Evolutionary conservation across 192 early-diverging fungal species (phyloP), one percentile per base, ranked within the genome.

Genomic region (Entomortierella parvispora): DNA sequence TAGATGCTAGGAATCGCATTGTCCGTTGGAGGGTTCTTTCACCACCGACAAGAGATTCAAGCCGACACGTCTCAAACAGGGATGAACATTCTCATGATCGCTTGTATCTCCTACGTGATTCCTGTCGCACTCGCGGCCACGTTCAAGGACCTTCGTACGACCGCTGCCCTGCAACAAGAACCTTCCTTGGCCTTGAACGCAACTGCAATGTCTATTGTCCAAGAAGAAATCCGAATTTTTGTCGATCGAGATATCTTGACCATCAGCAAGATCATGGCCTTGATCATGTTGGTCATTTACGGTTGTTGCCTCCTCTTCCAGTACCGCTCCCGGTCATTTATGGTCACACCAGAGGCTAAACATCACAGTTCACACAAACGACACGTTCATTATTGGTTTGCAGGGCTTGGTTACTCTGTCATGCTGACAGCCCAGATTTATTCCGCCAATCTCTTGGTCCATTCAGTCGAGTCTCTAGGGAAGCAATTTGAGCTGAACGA

Each of bases 371-470:
- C 25, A 8, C 55, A 63, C 18, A 23, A 32, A 84, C 86, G 96
- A 42, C 82, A 87, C 58, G 93, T 93, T 4, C 93, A 96, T 65
- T 78, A 84, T 20, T 80, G 85, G 58, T 62, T 71, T 23, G 69
- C 61, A 40, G 69, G 60, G 20, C 62, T 46, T 3, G 60, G 45
- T 6, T 86, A 96, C 44, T 51, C 86, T 9, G 55, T 88, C 8
- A 81, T 87, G 58, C 92, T 93, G 3, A 82, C 86, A 0, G 69
- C 92, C 20, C 90, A 94, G 4, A 90, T 92, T n/a, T 74, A 95
- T 28, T 93, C 86, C 54, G 94, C 94, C 25, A 94, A 96, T 64
- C 91, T 88, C 58, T 80, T 98, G 12, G 94, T 98, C 9, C 86
- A 84, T 47, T 86, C 90, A 0, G 92, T 98, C 22, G 91, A 95